phyloP scores from a whole-genome alignment of 139 green algal species.

The Picocystis salinarum region DNA sequence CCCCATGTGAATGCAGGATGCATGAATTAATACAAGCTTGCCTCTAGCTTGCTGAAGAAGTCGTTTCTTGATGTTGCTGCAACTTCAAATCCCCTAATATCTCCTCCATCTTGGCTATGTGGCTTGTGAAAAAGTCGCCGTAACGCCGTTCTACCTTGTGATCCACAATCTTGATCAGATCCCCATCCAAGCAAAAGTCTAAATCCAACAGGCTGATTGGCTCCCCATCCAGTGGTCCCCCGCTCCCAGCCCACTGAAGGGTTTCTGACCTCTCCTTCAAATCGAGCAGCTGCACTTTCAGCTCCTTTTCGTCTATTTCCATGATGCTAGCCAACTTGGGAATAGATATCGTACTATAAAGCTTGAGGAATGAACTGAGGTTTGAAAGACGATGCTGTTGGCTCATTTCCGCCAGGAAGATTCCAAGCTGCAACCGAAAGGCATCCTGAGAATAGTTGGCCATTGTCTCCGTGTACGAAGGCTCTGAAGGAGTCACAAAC shows the following conservation, averaged over 20 bases:
- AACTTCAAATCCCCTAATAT: slow-evolving; percentile 25
- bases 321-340: slow-evolving; percentile 71
- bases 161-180: neutral
- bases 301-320: slow-evolving; percentile 43
- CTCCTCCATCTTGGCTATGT: slow-evolving; percentile 50
- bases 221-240: neutral
- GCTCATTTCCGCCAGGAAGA: slow-evolving; percentile 60
- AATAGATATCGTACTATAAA: slow-evolving; percentile 76
- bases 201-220: neutral
- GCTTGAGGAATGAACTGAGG: slow-evolving; percentile 68
- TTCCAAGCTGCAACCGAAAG: slow-evolving; percentile 67
- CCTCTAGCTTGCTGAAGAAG: too few relatives aligned
- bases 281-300: slow-evolving; percentile 35
- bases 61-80: too few relatives aligned
- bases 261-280: neutral
- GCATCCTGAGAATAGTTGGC: slow-evolving; percentile 25
- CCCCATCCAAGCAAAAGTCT: neutral
- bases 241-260: neutral
- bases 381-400: slow-evolving; percentile 43
- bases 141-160: neutral
- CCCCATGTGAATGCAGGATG: too few relatives aligned
- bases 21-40: too few relatives aligned
- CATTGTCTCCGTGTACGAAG: slow-evolving; percentile 20
- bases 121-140: slow-evolving; percentile 39
- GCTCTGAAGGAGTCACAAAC: slow-evolving; percentile 62